These are phyloP conservation scores for Citrullus colocynthis DNA, from an alignment of 306 rosid species.

Conservation along the genomic window DNA sequence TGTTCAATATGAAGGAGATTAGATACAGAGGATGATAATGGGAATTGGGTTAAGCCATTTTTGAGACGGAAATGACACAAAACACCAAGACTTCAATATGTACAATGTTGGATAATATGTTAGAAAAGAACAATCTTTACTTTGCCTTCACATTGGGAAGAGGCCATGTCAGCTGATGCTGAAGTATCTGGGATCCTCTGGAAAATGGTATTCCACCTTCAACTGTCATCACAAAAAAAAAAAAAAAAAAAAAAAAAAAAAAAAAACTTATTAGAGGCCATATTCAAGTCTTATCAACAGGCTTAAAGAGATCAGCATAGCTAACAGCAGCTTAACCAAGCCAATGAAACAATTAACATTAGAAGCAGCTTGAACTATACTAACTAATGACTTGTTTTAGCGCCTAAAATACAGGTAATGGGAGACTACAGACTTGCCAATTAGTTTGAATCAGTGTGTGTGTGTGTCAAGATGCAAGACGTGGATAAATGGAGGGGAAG, in stretches of 20 bases:
- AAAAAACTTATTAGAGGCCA: conserved; percentile 8
- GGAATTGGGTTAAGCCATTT: conserved; percentile 5
- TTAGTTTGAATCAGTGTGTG: background rate
- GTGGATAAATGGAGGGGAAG: background rate
- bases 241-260: background rate
- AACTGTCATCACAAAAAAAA: conserved; percentile 42
- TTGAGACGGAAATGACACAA: background rate
- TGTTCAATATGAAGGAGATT: background rate
- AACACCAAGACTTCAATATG: background rate
- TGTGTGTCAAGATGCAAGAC: background rate
- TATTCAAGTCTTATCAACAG: background rate
- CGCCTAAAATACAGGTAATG: background rate
- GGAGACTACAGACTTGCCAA: background rate
- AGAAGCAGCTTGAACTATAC: background rate
- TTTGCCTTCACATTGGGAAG: background rate
- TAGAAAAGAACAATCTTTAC: background rate
- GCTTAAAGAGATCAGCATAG: background rate
- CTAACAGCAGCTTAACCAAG: background rate
- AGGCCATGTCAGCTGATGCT: conserved; percentile 46
- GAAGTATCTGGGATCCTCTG: conserved; percentile 92
- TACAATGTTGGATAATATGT: background rate
- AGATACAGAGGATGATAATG: background rate
- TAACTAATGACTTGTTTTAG: background rate
- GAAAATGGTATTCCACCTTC: conserved; percentile 91
- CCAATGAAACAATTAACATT: background rate